A percentile compares a stretch with the other conserved stretches of the same genome.
Conservation (phyloP, 129 eudicot genomes). For the Flaveria linearis region DNA sequence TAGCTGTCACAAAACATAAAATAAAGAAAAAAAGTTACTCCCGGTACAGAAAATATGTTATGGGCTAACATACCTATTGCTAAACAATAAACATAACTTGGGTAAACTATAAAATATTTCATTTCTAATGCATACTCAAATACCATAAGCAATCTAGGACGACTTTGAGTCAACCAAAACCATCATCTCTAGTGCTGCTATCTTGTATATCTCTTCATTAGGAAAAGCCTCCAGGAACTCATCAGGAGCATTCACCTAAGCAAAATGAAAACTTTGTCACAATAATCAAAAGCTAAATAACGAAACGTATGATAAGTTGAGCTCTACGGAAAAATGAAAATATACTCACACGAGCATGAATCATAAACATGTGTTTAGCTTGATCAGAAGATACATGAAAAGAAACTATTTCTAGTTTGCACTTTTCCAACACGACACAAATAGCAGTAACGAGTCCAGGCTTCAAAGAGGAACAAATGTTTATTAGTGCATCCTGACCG, state of each 20-base stretch:
- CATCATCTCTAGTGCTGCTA: constrained; percentile 65
- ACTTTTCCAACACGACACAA: constrained; percentile 60
- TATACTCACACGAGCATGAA: constrained; percentile 71
- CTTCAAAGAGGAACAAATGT: constrained; percentile 52
- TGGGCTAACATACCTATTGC: not conserved
- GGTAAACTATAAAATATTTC: not conserved
- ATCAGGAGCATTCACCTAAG: constrained; percentile 43
- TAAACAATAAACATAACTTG: no score
- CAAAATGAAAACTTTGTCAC: not conserved
- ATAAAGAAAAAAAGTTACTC: not conserved
- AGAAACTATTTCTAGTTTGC: constrained; percentile 53
- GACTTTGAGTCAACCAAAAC: constrained; percentile 34
- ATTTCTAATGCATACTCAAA: not conserved
- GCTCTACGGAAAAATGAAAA: not conserved
- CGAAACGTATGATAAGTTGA: not conserved
- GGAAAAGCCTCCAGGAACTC: constrained; percentile 34
- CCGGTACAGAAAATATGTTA: not conserved
- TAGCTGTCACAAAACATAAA: not conserved
- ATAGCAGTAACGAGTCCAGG: constrained; percentile 52
- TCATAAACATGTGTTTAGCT: constrained; percentile 48
- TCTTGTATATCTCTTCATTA: constrained; percentile 63
- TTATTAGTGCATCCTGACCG: constrained; percentile 70
- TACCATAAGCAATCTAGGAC: not conserved
- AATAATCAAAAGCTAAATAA: not conserved
- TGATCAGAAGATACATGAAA: constrained; percentile 55